Evolutionary conservation across 2,329 filamentous ascomycete species (phyloP).

Genomic region (Calycina herbarum): DNA sequence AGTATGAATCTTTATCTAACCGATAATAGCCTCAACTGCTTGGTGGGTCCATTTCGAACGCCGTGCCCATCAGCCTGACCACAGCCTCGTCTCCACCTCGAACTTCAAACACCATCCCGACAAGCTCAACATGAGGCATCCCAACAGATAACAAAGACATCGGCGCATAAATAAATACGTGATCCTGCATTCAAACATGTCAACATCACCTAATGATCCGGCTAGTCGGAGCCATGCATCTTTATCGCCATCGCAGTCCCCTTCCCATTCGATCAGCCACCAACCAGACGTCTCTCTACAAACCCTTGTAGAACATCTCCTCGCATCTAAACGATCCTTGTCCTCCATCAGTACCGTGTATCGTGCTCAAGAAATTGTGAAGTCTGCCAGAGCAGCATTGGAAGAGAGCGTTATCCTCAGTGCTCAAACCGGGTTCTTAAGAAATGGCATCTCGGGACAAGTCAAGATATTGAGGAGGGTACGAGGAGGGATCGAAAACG

Average conservation of each 20-base stretch:
- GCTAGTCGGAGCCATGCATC: conserved; percentile 32
- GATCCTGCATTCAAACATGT: conserved; percentile 14
- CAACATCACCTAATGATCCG: conserved; percentile 19
- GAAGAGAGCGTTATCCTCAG: conserved; percentile 76
- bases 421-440: conserved; percentile 68
- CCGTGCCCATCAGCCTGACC: background rate
- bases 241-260: conserved; percentile 28
- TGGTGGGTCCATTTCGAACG: too few species aligned
- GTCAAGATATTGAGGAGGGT: conserved; percentile 52
- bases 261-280: conserved; percentile 24
- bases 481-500: conserved; percentile 51
- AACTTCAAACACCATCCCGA: background rate
- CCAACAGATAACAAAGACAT: background rate
- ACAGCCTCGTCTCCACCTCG: background rate
- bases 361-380: conserved; percentile 84
- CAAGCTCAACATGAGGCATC: background rate
- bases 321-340: conserved; percentile 84
- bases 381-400: conserved; percentile 69
- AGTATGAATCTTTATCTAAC: too few species aligned
- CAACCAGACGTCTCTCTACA: conserved; percentile 56
- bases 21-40: too few species aligned
- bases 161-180: background rate
- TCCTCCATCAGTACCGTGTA: conserved; percentile 81
- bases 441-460: conserved; percentile 59
- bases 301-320: conserved; percentile 77